Evolutionary conservation across 306 rosid species (phyloP), one percentile per base, ranked within the genome.

Genomic region (Cyclanthera cordifolia): DNA sequence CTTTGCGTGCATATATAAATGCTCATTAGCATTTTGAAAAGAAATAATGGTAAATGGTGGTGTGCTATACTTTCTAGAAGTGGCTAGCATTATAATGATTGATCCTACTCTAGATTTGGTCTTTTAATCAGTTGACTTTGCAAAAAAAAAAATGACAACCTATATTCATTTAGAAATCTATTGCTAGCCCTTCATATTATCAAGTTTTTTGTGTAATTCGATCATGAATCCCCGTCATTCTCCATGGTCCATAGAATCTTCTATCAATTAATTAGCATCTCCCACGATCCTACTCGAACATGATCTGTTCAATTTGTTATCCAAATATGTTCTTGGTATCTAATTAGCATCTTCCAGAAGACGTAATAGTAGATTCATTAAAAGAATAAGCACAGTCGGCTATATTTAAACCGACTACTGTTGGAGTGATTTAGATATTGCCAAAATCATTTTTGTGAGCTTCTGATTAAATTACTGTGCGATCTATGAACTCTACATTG

Each of bases 101-200:
- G n/a, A 12, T 39, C 17, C 11, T 61, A 37, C 68, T 20, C 68
- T 39, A 39, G 68, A 39, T 39, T 37, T 37, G 15, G 49, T 61
- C 68, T 19, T 61, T 61, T 20, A 12, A 20, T 21, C 68, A 19
- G 50, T 12, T 61, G 50, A 5, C 50, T 61, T 61, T 37, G 50
- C 9, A 19, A 39, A 61, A 59, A 39, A 60, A 28, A 28, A 61
- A 61, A 19, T 8, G 50, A 19, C 47, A 59, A 59, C 25, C 68
- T 61, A 8, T 61, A 8, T 39, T 61, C 30, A 20, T 39, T 10
- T 61, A 39, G 45, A 11, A 39, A 37, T 61, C 30, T 47, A 57
- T 57, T 57, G 13, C 45, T 57, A 30, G 45, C 65, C 23, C 64
- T 28, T 57, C 64, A 58, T 58, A n/a, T 24, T 24, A 59, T 59